phyloP scores from a whole-genome alignment of 768 basidiomycete species.

The Lentinula guzmanii region DNA sequence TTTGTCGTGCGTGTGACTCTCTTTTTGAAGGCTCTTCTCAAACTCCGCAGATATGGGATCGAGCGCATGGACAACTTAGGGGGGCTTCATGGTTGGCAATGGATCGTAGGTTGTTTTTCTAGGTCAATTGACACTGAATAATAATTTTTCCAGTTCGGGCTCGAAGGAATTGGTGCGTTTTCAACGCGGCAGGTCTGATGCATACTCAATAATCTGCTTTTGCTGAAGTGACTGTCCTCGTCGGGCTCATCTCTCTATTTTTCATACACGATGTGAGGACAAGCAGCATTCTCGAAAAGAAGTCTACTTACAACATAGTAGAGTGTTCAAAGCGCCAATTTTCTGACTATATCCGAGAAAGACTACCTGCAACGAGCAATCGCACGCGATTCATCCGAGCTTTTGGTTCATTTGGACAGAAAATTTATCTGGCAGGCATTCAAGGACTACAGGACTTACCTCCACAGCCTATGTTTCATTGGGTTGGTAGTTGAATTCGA shows the following conservation, averaged over 20 bases:
- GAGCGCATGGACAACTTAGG: slow-evolving; percentile 36
- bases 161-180: slow-evolving; percentile 35
- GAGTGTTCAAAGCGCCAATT: slow-evolving; percentile 41
- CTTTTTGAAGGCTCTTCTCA: slow-evolving; percentile 8
- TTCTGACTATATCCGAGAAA: slow-evolving; percentile 42
- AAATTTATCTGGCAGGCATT: slow-evolving; percentile 45
- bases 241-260: slow-evolving; percentile 39
- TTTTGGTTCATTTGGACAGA: slow-evolving; percentile 36
- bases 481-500: slow-evolving; percentile 21
- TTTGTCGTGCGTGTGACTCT: slow-evolving; percentile 33
- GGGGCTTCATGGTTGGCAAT: slow-evolving; percentile 37
- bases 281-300: neutral
- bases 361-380: slow-evolving; percentile 31
- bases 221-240: slow-evolving; percentile 25
- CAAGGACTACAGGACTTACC: slow-evolving; percentile 37
- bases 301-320: slow-evolving; percentile 34
- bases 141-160: slow-evolving; percentile 28
- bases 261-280: slow-evolving; percentile 28
- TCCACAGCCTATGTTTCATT: slow-evolving; percentile 33
- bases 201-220: neutral
- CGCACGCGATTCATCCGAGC: slow-evolving; percentile 37
- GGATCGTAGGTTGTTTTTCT: slow-evolving; percentile 32
- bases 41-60: slow-evolving; percentile 33
- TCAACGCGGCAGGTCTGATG: neutral
- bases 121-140: neutral